Conservation (phyloP, 1,284 basidiomycete species). For the Sphagnurus paluster region DNA sequence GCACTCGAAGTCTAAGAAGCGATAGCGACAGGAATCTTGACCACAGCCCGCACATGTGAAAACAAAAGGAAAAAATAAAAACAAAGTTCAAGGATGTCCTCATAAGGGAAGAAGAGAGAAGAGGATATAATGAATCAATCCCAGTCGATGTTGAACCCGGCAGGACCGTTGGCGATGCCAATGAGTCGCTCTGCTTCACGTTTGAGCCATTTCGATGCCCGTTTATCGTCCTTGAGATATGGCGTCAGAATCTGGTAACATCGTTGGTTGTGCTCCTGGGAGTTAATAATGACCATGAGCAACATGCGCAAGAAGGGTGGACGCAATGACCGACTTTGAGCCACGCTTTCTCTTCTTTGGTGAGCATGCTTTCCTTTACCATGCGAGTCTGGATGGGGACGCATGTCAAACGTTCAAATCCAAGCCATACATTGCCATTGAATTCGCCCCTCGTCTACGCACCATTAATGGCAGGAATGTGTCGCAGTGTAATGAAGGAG, state of each 20-base stretch:
- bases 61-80: conserved; percentile 5
- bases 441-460: conserved; percentile 70
- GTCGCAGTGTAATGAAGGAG: conserved; percentile 11
- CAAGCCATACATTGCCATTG: conserved; percentile 77
- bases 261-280: conserved; percentile 86
- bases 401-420: conserved; percentile 87
- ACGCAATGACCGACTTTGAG: conserved; percentile 77
- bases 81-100: conserved; percentile 5
- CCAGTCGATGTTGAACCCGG: conserved; percentile 75
- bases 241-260: conserved; percentile 75
- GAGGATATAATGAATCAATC: conserved; percentile 38
- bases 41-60: too few relatives aligned
- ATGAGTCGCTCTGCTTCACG: conserved; percentile 72
- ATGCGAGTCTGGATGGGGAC: conserved; percentile 94
- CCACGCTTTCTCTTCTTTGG: conserved; percentile 87
- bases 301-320: conserved; percentile 4
- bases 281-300: neutral
- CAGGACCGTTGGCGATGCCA: conserved; percentile 63
- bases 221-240: conserved; percentile 74
- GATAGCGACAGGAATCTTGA: neutral
- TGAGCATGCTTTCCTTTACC: conserved; percentile 83
- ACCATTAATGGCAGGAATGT: conserved; percentile 12
- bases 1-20: neutral
- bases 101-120: neutral
- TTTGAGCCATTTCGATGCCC: conserved; percentile 80